Evolutionary conservation across 106 monocot genomes (phyloP), one percentile per base, ranked within the genome.

Genomic region (Dendrobium chrysotoxum): DNA sequence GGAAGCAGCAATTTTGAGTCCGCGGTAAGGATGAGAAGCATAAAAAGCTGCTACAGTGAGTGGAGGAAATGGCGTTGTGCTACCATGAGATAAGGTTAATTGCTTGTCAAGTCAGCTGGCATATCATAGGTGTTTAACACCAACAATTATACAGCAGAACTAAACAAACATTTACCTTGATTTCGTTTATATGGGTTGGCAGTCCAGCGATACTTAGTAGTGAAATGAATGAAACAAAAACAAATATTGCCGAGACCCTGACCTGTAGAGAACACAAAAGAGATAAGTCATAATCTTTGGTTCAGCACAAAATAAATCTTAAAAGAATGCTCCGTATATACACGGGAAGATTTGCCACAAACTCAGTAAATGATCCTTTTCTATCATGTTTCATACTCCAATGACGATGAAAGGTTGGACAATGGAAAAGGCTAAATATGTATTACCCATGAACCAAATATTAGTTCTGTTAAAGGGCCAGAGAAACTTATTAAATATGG

Each of bases 191-290:
- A 85, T 90, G 91, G 65, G 93, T 89, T 83, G 95, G 99, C 41
- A 99, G 53, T 76, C 92, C 95, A 72, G 91, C 91, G 81, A 95
- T 81, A 79, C 91, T 91, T 65, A 95, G 80, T 85, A 99, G 85
- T 58, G 82, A 87, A 26, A 80, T 90, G 83, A 95, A 95, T 75
- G 99, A 95, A 55, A 99, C 85, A 73, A 95, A 99, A 45, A 84
- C 83, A 80, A 99, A 99, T 78, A 99, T 86, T 46, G 99, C 91
- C 76, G 95, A 86, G 67, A 95, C 82, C 90, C 99, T 87, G 17
- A 87, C 85, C 96, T 96, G 96, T 57, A 84, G 45, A 39, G 53
- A 75, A 79, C 9, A 76, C 77, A 57, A 83, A 65, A 81, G 57
- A 75, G 13, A 76, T 5, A 50, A 21, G 44, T 11, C 23, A 40